These are phyloP conservation scores for Zygoascus flipseniorum DNA, from an alignment of 805 yeast species.

Conservation along the genomic window DNA sequence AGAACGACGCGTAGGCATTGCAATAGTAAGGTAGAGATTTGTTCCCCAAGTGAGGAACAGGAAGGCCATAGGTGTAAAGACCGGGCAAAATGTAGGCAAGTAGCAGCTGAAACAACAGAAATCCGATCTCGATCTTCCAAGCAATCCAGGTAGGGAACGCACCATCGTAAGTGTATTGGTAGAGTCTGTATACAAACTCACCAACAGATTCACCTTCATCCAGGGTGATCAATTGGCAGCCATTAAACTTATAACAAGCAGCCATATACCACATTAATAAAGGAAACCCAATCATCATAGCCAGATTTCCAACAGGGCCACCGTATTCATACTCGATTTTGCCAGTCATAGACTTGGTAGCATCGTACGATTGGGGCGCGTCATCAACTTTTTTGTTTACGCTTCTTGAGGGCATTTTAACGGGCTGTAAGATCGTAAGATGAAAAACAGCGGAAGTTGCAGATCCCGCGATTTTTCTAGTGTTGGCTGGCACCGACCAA, in stretches of 20 bases:
- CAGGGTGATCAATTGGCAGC: constrained; percentile 68
- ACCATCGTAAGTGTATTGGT: constrained; percentile 31
- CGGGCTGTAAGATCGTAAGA: no score
- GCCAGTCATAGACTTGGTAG: constrained; percentile 12
- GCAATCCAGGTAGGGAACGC: constrained; percentile 42
- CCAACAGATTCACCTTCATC: constrained; percentile 37
- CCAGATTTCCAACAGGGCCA: constrained; percentile 80
- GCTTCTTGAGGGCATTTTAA: neutral
- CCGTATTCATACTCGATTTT: constrained; percentile 67
- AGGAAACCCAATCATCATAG: constrained; percentile 92
- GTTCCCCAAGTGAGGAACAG: constrained; percentile 70
- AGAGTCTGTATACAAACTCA: constrained; percentile 44
- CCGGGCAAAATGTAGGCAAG: constrained; percentile 88
- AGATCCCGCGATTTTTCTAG: no score
- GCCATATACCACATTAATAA: constrained; percentile 94
- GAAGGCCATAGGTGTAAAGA: constrained; percentile 91
- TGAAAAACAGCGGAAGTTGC: no score
- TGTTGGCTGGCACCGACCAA: no score
- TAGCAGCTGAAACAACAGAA: constrained; percentile 56
- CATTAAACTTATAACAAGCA: constrained; percentile 76
- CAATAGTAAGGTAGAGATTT: constrained; percentile 86
- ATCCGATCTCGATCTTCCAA: constrained; percentile 64
- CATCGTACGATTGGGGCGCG: constrained; percentile 10
- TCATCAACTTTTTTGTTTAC: neutral
- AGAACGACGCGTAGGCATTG: constrained; percentile 83